These are phyloP conservation scores for Aspergillus persii DNA, from an alignment of 2,329 filamentous ascomycete species.

Conservation along the genomic window DNA sequence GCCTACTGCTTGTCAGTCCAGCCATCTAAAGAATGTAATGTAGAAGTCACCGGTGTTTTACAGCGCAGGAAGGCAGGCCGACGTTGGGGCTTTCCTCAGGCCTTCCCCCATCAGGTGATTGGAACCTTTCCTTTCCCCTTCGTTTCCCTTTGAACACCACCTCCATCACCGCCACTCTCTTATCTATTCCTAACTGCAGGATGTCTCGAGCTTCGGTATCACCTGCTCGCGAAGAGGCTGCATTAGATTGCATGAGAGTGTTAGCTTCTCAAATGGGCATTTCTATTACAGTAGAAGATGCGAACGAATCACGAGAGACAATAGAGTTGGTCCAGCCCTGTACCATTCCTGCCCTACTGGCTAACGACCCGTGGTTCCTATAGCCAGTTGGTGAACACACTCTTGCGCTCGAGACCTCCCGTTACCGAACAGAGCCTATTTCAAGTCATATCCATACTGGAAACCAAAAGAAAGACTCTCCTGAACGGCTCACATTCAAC, in stretches of 20 bases:
- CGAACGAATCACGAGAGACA: background rate
- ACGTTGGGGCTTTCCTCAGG: background rate
- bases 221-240: background rate
- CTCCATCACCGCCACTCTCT: background rate
- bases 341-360: background rate
- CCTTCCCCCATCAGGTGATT: background rate
- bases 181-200: background rate
- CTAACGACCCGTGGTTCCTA: background rate
- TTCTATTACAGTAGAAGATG: background rate
- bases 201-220: background rate
- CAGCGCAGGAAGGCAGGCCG: background rate
- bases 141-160: background rate
- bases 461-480: background rate
- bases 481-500: conserved; percentile 5
- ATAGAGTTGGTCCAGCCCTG: background rate
- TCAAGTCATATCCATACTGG: background rate
- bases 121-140: background rate
- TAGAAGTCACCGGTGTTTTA: too few relatives aligned
- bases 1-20: background rate
- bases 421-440: background rate
- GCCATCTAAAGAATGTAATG: too few relatives aligned
- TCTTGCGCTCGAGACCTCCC: background rate
- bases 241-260: background rate
- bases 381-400: background rate
- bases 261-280: background rate